Percentiles rank a stretch among this genome's conserved stretches.
phyloP scores from a whole-genome alignment of 192 early-diverging fungal genomes.

The Entomortierella parvispora region DNA sequence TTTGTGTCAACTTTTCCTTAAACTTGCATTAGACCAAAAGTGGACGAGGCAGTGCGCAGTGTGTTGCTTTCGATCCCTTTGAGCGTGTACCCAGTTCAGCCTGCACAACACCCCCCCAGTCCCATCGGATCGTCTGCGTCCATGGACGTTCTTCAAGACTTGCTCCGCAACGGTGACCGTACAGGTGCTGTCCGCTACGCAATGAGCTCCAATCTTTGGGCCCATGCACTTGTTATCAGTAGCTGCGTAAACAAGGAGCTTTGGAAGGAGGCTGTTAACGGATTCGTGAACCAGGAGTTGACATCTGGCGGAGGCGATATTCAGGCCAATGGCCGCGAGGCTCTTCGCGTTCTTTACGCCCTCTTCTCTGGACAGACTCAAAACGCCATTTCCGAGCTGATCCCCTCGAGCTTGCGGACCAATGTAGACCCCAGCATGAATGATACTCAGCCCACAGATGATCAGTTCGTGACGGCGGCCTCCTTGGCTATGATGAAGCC shows the following conservation, averaged over 20 bases:
- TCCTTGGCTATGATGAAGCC: conserved; percentile 44
- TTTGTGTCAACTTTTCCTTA: no score
- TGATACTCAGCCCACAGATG: conserved; percentile 6
- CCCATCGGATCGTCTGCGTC: conserved; percentile 21
- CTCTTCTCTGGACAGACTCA: conserved; percentile 72
- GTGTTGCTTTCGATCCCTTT: conserved; percentile 52
- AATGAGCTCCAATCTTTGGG: conserved; percentile 74
- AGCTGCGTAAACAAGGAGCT: conserved; percentile 86
- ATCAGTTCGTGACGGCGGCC: conserved; percentile 39
- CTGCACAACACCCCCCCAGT: conserved; percentile 53
- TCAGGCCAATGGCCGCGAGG: conserved; percentile 51
- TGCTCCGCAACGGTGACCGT: conserved; percentile 70
- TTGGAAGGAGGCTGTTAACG: conserved; percentile 82
- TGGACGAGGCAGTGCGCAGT: conserved; percentile 58
- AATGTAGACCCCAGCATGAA: neutral
- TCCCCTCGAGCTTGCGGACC: conserved; percentile 21
- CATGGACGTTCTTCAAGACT: conserved; percentile 67
- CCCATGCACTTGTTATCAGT: conserved; percentile 90
- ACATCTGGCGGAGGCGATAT: conserved; percentile 43
- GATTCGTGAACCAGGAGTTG: conserved; percentile 71
- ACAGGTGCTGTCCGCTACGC: conserved; percentile 62
- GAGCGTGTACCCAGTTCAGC: conserved; percentile 44
- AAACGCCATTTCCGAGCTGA: conserved; percentile 52
- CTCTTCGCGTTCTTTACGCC: conserved; percentile 72
- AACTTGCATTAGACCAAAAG: conserved; percentile 47